Evolutionary conservation across 208 protist genomes (phyloP), one percentile per base, ranked within the genome.

Genomic region (Leishmania aethiopica): DNA sequence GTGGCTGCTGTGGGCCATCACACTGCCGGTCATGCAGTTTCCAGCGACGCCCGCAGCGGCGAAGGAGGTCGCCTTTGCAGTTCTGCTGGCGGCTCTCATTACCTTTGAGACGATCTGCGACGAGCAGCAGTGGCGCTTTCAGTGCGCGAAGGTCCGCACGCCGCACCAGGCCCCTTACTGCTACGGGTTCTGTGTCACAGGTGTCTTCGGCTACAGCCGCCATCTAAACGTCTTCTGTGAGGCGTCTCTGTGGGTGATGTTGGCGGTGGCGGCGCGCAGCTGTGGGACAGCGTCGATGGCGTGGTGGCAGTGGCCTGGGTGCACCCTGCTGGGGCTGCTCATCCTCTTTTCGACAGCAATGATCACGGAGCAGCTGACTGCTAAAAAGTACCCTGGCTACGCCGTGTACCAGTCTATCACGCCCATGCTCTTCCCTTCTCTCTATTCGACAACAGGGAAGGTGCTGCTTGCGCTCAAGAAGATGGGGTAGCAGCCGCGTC

Each of bases 181-280:
- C 62, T 88, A 91, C 82, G 88, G 89, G 49, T 95, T 94, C 84
- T 92, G 91, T 75, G 82, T 94, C n/a, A 92, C 86, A 10, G 92
- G 92, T 28, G 77, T 90, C 37, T 96, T 96, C 83, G 91, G 91
- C 60, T 92, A 93, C 84, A 94, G 90, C 73, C 87, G 93, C 4
- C 91, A 96, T 83, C 75, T 93, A 28, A 96, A 96, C 75, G 88
- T 96, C 13, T 95, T 93, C 70, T 93, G 88, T 69, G 93, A 96
- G 84, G 79, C 77, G 59, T 85, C 62, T 17, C 80, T 96, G 51
- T 96, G 93, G 92, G 17, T 94, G 3, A 79, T 78, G 40, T 76
- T 96, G n/a, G 86, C 90, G 22, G 3, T 92, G 28, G 89, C 88
- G 17, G 90, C 84, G 75, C 82, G 78, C 67, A 28, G 19, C 49